These are phyloP conservation scores for Penicillium arizonense DNA, from an alignment of 495 filamentous ascomycete genomes.

Conservation along the genomic window DNA sequence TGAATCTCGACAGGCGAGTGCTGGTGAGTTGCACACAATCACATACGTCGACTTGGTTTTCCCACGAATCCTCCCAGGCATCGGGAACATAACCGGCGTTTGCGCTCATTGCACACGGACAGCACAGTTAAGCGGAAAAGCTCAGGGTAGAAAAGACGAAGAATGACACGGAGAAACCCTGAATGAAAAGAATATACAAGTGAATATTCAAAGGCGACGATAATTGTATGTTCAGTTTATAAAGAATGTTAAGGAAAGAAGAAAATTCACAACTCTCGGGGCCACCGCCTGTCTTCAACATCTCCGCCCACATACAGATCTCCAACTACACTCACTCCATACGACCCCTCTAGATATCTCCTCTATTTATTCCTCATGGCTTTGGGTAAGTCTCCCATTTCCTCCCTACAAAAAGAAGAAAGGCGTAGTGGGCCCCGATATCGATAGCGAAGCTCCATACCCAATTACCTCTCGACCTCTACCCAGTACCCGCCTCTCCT, in stretches of 20 bases:
- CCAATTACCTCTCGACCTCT: not conserved
- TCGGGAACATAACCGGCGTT: slow-evolving; percentile 56
- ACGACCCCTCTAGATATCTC: not conserved
- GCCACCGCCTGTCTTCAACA: slow-evolving; percentile 26
- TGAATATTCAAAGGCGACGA: slow-evolving; percentile 2
- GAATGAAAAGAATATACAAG: not conserved
- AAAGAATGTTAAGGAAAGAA: slow-evolving; percentile 14
- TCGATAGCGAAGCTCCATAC: slow-evolving; percentile 9
- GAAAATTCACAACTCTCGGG: slow-evolving; percentile 25
- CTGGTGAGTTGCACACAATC: not conserved
- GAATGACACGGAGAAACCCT: not conserved
- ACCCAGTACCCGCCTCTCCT: slow-evolving; percentile 1
- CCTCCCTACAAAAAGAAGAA: not conserved
- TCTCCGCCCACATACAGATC: slow-evolving; percentile 11
- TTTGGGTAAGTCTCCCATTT: slow-evolving; percentile 15
- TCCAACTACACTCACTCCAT: not conserved
- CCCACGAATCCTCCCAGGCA: slow-evolving; percentile 94
- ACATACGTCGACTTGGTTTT: slow-evolving; percentile 69
- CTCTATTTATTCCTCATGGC: slow-evolving; percentile 15
- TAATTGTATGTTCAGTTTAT: slow-evolving; percentile 15
- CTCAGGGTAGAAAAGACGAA: not conserved
- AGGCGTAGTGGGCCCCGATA: slow-evolving; percentile 5
- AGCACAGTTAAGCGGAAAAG: not conserved
- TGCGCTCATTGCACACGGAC: slow-evolving; percentile 49
- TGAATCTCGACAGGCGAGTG: too few species aligned